A percentile compares a stretch with the other conserved stretches of the same genome.
These are phyloP conservation scores for Coix lacrymajobi DNA, from an alignment of 176 grass and related monocot genomes.

Conservation along the genomic window DNA sequence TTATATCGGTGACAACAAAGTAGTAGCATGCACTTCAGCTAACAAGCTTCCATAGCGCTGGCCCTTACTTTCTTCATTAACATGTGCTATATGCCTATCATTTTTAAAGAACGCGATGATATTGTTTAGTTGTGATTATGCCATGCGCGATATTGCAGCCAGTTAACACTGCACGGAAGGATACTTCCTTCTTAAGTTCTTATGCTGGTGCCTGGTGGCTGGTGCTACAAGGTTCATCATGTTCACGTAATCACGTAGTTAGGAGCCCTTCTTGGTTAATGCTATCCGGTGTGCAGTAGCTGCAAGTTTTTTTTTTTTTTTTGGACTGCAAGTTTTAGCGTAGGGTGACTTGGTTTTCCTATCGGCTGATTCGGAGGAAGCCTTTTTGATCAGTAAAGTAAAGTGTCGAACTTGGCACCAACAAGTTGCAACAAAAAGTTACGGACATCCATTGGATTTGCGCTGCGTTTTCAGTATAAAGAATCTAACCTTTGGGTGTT, in stretches of 20 bases:
- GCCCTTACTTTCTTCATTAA: not conserved
- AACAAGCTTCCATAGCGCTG: not conserved
- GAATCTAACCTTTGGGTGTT: not conserved
- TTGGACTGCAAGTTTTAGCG: not conserved
- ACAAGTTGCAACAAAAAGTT: slow-evolving; percentile 19
- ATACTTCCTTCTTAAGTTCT: too few species aligned
- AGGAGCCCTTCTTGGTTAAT: not conserved
- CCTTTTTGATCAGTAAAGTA: slow-evolving; percentile 27
- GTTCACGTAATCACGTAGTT: too few species aligned
- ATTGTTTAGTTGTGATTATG: not conserved
- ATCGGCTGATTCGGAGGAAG: slow-evolving; percentile 15
- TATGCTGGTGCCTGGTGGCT: not conserved
- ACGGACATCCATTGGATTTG: not conserved
- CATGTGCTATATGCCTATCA: not conserved
- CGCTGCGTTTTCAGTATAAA: not conserved
- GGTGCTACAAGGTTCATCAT: not conserved
- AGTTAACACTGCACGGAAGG: not conserved
- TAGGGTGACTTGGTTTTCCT: slow-evolving; percentile 4
- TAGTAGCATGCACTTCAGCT: not conserved
- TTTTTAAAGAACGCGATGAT: not conserved
- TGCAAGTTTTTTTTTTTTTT: not conserved
- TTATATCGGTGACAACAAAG: not conserved
- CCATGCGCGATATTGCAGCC: not conserved
- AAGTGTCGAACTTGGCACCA: slow-evolving; percentile 12
- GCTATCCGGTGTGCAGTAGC: not conserved